Evolutionary conservation across 2,329 filamentous ascomycete species (phyloP), one percentile per base, ranked within the genome.

Genomic region (Nigrospora osmanthi): DNA sequence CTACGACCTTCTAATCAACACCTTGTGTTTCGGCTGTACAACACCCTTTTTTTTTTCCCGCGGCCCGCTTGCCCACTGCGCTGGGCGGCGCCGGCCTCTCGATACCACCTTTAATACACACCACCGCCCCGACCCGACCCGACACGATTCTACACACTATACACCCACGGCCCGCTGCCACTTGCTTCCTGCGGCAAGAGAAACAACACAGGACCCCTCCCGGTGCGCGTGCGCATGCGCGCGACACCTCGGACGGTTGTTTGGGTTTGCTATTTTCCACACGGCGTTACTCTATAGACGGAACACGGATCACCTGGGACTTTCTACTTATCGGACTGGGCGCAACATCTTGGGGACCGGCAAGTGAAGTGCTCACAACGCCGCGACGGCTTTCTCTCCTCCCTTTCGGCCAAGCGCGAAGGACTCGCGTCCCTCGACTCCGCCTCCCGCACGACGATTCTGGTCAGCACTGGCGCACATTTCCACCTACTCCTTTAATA

Each of bases 41-140:
- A 55, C 58, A 61, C 48, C 48, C 43, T 48, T 48, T 51, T 49
- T 46, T 44, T 48, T 48, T 51, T 49, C 46, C 52, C 49, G 45
- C 52, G 42, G 51, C 49, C 50, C 32, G 44, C 51, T 53, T 49
- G 23, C 23, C 23, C 32, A 42, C 16, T 35, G 19, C 51, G 50
- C 47, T 51, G 38, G 35, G 37, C 46, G 19, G 48, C 43, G 51
- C 42, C 42, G 44, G 51, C 51, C 52, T 58, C 57, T 48, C 52
- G 46, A 54, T 58, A 58, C 47, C 45, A 49, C 48, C 43, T 56
- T 56, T 62, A 62, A 61, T 62, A 54, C 47, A 54, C 47, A 47
- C 30, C 39, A 42, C 14, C 42, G 39, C 38, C 33, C 23, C 7
- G 23, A 28, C 23, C 16, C 51, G 43, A 47, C 54, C 36, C 43